Evolutionary conservation across 305 asterid genomes (phyloP).

Genomic region (Fraxinus sp.): DNA sequence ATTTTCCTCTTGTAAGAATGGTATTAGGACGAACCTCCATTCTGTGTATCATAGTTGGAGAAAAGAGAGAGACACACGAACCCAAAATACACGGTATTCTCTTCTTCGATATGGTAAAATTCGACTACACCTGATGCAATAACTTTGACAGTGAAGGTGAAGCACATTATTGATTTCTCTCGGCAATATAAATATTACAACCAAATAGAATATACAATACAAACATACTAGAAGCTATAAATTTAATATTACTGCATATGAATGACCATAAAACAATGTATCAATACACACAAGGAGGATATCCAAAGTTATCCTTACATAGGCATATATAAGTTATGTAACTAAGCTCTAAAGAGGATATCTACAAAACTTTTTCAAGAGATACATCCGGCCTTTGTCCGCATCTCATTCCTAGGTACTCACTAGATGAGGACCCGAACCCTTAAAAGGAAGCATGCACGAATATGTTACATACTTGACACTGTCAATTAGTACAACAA

Average conservation of each 20-base stretch:
- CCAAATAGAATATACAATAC: not conserved
- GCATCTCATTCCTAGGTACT: slow-evolving; percentile 43
- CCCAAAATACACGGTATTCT: not conserved
- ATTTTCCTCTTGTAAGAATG: not conserved
- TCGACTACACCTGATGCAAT: not conserved
- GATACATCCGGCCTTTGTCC: slow-evolving; percentile 6
- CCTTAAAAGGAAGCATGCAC: slow-evolving; percentile 88
- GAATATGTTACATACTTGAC: slow-evolving; percentile 93
- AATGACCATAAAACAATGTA: not conserved
- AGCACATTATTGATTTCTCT: not conserved
- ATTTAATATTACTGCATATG: not conserved
- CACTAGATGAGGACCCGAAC: slow-evolving; percentile 59
- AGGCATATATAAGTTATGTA: slow-evolving; percentile 26
- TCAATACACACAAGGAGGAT: not conserved
- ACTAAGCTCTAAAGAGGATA: slow-evolving; percentile 28
- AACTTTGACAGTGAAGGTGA: not conserved
- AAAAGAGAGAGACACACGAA: no score
- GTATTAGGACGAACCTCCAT: not conserved
- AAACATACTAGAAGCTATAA: not conserved
- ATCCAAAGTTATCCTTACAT: slow-evolving; percentile 20
- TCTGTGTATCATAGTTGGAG: not conserved
- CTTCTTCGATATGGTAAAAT: not conserved
- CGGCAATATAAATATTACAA: not conserved
- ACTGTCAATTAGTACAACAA: slow-evolving; percentile 81
- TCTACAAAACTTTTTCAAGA: slow-evolving; percentile 52